Evolutionary conservation across 78 protist species (phyloP).

Genomic region (Dictyostelium citrinum): DNA sequence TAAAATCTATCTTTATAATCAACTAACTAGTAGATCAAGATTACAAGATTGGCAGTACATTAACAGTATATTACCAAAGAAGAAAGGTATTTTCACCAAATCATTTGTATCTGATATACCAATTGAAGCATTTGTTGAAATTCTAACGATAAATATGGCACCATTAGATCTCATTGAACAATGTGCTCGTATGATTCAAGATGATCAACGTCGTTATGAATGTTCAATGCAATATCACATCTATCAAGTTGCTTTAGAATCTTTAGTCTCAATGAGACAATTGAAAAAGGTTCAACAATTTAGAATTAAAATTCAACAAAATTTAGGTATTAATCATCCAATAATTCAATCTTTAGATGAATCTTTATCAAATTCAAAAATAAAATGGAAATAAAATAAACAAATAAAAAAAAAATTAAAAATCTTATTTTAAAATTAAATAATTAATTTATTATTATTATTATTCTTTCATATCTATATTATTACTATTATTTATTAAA

Average conservation of each 20-base stretch:
- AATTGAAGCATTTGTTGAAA: constrained; percentile 2
- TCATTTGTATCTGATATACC: background rate
- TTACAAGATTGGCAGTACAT: background rate
- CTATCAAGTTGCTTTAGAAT: background rate
- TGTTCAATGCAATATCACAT: background rate
- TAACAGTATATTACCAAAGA: background rate
- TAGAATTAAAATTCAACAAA: background rate
- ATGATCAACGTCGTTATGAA: background rate
- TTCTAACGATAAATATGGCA: background rate
- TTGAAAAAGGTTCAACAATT: background rate
- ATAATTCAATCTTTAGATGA: background rate
- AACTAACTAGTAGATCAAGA: background rate
- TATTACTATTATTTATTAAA: background rate
- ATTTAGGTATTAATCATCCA: background rate
- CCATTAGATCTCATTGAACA: background rate
- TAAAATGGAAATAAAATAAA: background rate
- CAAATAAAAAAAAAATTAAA: background rate
- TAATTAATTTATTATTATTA: background rate
- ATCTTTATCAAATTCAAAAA: constrained; percentile 10
- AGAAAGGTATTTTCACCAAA: background rate
- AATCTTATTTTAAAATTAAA: background rate
- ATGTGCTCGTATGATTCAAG: background rate
- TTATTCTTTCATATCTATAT: background rate
- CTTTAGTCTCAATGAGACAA: background rate
- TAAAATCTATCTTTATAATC: background rate